Conservation (phyloP, 257 asterid species). For the Cruciata laevipes region DNA sequence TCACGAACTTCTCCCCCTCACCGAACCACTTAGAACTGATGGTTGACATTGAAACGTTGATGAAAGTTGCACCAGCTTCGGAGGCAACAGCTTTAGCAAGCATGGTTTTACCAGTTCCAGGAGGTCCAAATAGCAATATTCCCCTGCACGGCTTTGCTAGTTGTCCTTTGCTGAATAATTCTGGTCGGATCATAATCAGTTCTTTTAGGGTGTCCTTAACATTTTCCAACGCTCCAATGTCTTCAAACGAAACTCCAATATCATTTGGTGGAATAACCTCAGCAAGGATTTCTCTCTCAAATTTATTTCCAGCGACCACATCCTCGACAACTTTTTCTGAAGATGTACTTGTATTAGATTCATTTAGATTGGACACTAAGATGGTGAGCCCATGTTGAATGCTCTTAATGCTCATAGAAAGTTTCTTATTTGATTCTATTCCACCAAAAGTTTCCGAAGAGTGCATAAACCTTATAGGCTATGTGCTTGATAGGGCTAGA, state of each 20-base stretch:
- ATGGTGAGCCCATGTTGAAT: conserved; percentile 60
- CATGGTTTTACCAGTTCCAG: conserved; percentile 89
- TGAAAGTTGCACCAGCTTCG: conserved; percentile 84
- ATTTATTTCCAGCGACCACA: conserved; percentile 71
- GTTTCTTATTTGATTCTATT: conserved; percentile 32
- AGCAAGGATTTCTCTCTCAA: conserved; percentile 67
- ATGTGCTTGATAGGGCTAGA: conserved; percentile 70
- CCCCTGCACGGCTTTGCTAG: conserved; percentile 31
- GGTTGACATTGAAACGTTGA: conserved; percentile 79
- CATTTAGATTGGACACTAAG: conserved; percentile 58
- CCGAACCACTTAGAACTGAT: conserved; percentile 87
- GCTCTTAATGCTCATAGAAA: conserved; percentile 53
- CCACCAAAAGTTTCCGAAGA: conserved; percentile 35
- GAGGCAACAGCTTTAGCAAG: conserved; percentile 95
- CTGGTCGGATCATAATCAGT: conserved; percentile 89
- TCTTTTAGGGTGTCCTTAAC: conserved; percentile 87
- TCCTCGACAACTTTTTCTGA: conserved; percentile 71
- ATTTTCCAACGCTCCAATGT: conserved; percentile 81
- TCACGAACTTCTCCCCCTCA: conserved; percentile 80
- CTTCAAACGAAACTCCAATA: conserved; percentile 78
- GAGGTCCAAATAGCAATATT: conserved; percentile 88
- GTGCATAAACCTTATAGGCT: too few relatives aligned
- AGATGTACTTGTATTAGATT: conserved; percentile 35
- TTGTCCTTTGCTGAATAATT: conserved; percentile 74
- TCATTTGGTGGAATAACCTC: conserved; percentile 83